A percentile compares a stretch with the other conserved stretches of the same genome.
phyloP scores from a whole-genome alignment of 331 rosid species.

The Pyracantha coccinea region DNA sequence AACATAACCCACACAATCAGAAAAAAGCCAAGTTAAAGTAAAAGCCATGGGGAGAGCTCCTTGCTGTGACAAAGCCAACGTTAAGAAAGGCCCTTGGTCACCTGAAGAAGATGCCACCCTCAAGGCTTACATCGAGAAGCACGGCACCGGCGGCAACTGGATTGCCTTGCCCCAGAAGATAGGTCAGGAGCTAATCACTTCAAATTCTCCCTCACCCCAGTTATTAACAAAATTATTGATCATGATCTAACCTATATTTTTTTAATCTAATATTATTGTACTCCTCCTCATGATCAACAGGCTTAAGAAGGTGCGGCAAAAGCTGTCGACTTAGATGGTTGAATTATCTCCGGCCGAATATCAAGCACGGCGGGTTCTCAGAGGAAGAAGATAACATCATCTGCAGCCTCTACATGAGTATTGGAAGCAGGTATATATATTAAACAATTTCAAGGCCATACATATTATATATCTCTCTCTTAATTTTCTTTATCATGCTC shows the following conservation, averaged over 20 bases:
- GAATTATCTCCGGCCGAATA: conserved; percentile 91
- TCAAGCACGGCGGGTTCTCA: conserved; percentile 85
- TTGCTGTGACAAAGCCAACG: conserved; percentile 99
- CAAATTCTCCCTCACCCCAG: neutral
- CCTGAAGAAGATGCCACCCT: conserved; percentile 97
- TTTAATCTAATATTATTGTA: no score
- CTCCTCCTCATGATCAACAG: conserved; percentile 14
- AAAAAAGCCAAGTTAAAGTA: neutral
- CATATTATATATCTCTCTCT: neutral
- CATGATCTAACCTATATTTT: neutral
- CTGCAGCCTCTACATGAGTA: conserved; percentile 75
- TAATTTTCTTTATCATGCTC: neutral
- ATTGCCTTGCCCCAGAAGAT: conserved; percentile 93
- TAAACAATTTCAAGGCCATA: neutral
- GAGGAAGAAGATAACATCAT: conserved; percentile 95
- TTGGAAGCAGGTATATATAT: conserved; percentile 79
- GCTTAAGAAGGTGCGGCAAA: conserved; percentile 92
- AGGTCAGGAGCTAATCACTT: conserved; percentile 29
- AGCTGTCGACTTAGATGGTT: conserved; percentile 96
- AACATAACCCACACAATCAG: neutral
- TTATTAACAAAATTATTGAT: neutral
- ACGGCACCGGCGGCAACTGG: conserved; percentile 97
- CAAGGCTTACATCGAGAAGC: conserved; percentile 73
- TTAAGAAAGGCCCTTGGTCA: conserved; percentile 98
- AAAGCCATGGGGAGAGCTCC: conserved; percentile 91